Percentiles rank a stretch among this genome's conserved stretches.
Conservation (phyloP, 2,329 filamentous ascomycete genomes). For the Phaeoacremonium minimum region DNA sequence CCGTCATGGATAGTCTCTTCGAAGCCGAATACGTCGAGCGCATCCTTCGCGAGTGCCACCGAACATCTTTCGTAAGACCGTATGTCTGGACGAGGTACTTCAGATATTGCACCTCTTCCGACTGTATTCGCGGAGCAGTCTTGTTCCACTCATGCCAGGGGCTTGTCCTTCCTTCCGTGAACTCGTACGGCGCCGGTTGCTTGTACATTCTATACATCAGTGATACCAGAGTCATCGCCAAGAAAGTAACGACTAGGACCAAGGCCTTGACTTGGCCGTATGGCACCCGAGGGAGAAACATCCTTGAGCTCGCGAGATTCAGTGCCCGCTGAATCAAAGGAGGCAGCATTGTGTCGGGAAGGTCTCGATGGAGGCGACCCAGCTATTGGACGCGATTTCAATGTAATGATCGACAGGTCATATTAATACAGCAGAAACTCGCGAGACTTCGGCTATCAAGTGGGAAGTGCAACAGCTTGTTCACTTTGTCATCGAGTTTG, state of each 20-base stretch:
- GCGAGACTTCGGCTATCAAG: too few species aligned
- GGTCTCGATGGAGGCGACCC: too few species aligned
- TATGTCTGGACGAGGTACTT: conserved; percentile 17
- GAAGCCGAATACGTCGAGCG: conserved; percentile 8
- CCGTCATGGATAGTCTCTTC: conserved; percentile 15
- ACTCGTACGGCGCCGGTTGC: conserved; percentile 13
- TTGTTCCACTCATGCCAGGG: conserved; percentile 12
- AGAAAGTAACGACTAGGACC: conserved; percentile 8
- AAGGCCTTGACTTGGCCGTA: conserved; percentile 8
- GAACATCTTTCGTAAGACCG: conserved; percentile 16
- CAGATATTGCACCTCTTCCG: conserved; percentile 17
- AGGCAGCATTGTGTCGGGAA: too few species aligned
- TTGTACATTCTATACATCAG: conserved; percentile 3
- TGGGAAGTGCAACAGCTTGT: too few species aligned
- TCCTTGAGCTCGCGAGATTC: neutral
- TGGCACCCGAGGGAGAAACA: conserved; percentile 1
- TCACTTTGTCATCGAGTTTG: too few species aligned
- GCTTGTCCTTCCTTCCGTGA: conserved; percentile 17
- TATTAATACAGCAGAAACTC: too few species aligned
- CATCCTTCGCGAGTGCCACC: conserved; percentile 16
- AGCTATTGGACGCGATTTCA: too few species aligned
- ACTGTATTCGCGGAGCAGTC: conserved; percentile 5
- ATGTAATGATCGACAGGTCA: too few species aligned
- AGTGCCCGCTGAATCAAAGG: too few species aligned
- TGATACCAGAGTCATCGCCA: conserved; percentile 9